These are phyloP conservation scores for Strigomonas culicis DNA, from an alignment of 208 protist genomes.

Conservation along the genomic window DNA sequence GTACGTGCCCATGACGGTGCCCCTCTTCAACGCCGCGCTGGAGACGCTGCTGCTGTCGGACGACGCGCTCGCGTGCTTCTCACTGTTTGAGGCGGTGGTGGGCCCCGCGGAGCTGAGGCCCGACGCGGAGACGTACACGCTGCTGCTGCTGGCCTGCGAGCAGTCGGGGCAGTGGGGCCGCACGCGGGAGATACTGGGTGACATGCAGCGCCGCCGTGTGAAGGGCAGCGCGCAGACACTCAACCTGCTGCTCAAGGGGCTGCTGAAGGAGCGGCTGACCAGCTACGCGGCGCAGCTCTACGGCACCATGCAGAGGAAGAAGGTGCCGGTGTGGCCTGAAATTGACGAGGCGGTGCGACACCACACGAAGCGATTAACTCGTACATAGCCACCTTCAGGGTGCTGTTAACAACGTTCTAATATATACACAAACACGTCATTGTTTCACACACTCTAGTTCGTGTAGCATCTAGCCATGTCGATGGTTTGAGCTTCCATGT, in stretches of 20 bases:
- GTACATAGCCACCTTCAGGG: too few species aligned
- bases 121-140: slow-evolving; percentile 74
- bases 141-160: slow-evolving; percentile 78
- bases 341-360: slow-evolving; percentile 42
- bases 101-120: slow-evolving; percentile 18
- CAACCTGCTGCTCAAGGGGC: slow-evolving; percentile 81
- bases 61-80: slow-evolving; percentile 70
- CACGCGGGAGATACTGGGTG: slow-evolving; percentile 50
- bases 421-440: background rate
- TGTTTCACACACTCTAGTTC: too few species aligned
- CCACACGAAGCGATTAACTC: background rate
- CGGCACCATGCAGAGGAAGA: slow-evolving; percentile 61
- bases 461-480: too few species aligned
- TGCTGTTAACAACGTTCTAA: too few species aligned
- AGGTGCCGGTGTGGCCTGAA: slow-evolving; percentile 76
- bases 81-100: slow-evolving; percentile 47
- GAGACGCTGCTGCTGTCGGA: slow-evolving; percentile 74
- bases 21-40: slow-evolving; percentile 74
- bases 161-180: slow-evolving; percentile 62
- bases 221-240: slow-evolving; percentile 69
- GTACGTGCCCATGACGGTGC: slow-evolving; percentile 63
- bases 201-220: slow-evolving; percentile 76
- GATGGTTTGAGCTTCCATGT: too few species aligned
- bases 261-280: slow-evolving; percentile 60
- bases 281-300: slow-evolving; percentile 71